Evolutionary conservation across 2,329 filamentous ascomycete species (phyloP).

Genomic region (Rhinocladiella mackenziei): DNA sequence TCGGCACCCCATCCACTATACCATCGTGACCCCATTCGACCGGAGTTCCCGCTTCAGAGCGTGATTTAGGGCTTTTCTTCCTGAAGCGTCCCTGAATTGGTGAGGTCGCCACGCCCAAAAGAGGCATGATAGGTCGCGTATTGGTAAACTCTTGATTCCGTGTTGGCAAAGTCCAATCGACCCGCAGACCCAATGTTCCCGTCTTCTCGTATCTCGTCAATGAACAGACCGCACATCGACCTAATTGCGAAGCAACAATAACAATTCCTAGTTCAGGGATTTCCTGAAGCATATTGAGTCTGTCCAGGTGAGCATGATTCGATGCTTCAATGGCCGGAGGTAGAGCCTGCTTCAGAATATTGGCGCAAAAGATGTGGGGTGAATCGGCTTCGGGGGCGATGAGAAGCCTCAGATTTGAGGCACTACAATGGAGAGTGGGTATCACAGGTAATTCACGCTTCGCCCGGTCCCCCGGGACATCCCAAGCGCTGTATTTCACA

Average conservation of each 20-base stretch:
- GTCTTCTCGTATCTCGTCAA: conserved; percentile 43
- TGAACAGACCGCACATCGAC: conserved; percentile 52
- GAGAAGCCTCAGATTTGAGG: conserved; percentile 26
- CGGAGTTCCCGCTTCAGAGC: conserved; percentile 21
- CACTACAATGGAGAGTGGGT: conserved; percentile 27
- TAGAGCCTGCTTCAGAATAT: conserved; percentile 26
- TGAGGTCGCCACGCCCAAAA: conserved; percentile 55
- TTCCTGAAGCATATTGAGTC: conserved; percentile 56
- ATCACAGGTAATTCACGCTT: conserved; percentile 17
- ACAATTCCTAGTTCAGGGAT: conserved; percentile 58
- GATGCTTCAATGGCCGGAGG: conserved; percentile 15
- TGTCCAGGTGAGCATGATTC: conserved; percentile 29
- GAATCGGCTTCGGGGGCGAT: conserved; percentile 21
- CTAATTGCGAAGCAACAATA: conserved; percentile 55
- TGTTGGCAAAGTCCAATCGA: conserved; percentile 56
- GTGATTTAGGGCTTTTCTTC: conserved; percentile 9
- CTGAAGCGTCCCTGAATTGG: conserved; percentile 50
- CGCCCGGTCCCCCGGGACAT: background rate
- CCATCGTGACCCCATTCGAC: conserved; percentile 22
- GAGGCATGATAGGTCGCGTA: conserved; percentile 39
- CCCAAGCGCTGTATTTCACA: background rate
- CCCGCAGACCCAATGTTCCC: conserved; percentile 45
- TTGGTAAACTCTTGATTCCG: conserved; percentile 45
- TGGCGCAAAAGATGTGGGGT: conserved; percentile 28
- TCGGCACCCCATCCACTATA: conserved; percentile 23